phyloP scores from a whole-genome alignment of 768 basidiomycete species.

The Mycena filopes region DNA sequence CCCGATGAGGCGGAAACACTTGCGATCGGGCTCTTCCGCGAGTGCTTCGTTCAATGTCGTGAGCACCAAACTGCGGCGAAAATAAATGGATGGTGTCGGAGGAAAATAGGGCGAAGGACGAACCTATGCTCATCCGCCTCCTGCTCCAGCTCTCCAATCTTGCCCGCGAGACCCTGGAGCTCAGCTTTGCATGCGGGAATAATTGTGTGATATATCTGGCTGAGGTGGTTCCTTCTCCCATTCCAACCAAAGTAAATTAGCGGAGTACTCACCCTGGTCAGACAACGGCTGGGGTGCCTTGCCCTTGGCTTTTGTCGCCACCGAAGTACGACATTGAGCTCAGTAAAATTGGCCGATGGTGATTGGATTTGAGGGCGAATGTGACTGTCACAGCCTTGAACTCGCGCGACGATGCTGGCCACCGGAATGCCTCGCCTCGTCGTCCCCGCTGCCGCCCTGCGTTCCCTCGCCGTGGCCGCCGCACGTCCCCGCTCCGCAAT shows the following conservation, averaged over 20 bases:
- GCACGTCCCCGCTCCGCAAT: constrained; percentile 38
- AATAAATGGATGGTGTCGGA: too few relatives aligned
- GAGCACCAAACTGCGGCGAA: constrained; percentile 81
- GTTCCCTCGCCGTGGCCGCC: constrained; percentile 31
- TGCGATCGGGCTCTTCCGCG: constrained; percentile 86
- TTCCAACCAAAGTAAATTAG: background rate
- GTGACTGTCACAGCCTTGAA: constrained; percentile 50
- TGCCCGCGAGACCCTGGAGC: constrained; percentile 88
- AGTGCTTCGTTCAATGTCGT: constrained; percentile 86
- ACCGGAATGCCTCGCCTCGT: constrained; percentile 53
- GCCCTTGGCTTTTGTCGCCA: constrained; percentile 63
- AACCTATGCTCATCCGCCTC: constrained; percentile 97
- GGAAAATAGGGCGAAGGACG: constrained; percentile 49
- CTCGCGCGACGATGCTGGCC: constrained; percentile 50
- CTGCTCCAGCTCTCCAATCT: constrained; percentile 95
- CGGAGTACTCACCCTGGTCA: constrained; percentile 73
- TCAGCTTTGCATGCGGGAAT: constrained; percentile 87
- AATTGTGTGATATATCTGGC: constrained; percentile 88
- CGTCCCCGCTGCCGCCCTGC: constrained; percentile 33
- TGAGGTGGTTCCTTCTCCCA: constrained; percentile 46
- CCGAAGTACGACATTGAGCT: constrained; percentile 62
- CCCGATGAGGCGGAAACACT: constrained; percentile 96
- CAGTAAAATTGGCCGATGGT: constrained; percentile 30
- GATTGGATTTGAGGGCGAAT: constrained; percentile 35
- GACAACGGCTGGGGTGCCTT: constrained; percentile 65